Evolutionary conservation across 2,329 filamentous ascomycete species (phyloP), one percentile per base, ranked within the genome.

Genomic region (Aureobasidium sp.): DNA sequence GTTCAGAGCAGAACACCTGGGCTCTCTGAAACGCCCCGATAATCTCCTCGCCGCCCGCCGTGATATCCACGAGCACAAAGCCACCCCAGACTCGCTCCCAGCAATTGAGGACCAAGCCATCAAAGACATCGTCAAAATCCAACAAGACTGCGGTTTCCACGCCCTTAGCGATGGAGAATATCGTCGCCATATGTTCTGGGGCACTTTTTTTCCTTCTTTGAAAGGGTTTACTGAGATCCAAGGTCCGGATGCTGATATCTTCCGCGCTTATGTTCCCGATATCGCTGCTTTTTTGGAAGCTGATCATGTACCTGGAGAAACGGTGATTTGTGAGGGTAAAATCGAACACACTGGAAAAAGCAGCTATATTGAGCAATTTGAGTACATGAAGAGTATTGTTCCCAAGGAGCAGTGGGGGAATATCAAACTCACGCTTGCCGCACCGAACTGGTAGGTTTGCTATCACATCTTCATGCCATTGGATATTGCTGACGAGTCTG

Each of bases 151-250:
- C 56, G 89, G 88, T 11, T 84, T 91, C 66, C 83, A 85, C 33
- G 85, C 85, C 13, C 80, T 91, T 50, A 89, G 88, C 0, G 90
- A 90, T 68, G 90, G 91, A 71, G 90, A 93, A 76, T 92, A 91
- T 71, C 69, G 75, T 20, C 67, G 69, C 50, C 81, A 80, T 69
- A 78, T 87, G 83, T 87, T 88, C 77, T 87, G 85, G 84, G 85
- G 85, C 48, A 82, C 81, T 23, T 87, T 87, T 75, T 87, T 86
- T 76, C 81, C 84, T 50, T 83, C 81, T 20, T 78, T 87, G 20
- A 82, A 86, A 61, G 85, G 85, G 40, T 88, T 88, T 78, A 74
- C 74, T 25, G 83, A 87, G 73, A 79, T 88, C 56, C 75, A 76
- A 47, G 81, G 83, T 65, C 78, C 76, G 40, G 80, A 83, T 53